A percentile compares a stretch with the other conserved stretches of the same genome.
Conservation (phyloP, 163 green algal genomes). For the Prototheca wickerhamii region DNA sequence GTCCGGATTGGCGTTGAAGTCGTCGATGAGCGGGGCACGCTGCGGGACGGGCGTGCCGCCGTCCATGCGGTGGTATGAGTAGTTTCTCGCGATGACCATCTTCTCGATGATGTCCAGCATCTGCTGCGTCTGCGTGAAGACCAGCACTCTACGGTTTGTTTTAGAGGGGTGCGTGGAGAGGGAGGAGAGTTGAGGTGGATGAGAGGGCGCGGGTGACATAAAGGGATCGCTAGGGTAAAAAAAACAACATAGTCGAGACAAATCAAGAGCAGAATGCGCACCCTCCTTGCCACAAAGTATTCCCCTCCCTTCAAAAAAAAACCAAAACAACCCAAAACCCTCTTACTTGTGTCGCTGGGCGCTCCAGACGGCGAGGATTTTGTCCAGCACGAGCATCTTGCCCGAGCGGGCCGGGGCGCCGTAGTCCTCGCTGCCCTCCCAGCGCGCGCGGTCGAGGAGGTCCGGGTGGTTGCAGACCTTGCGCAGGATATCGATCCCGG, state of each 20-base stretch:
- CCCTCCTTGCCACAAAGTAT: no score
- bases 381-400: conserved; percentile 51
- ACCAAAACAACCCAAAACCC: neutral
- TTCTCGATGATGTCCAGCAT: conserved; percentile 96
- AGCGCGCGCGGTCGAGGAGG: conserved; percentile 61
- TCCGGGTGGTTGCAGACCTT: conserved; percentile 99
- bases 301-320: neutral
- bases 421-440: conserved; percentile 39
- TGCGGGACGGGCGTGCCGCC: conserved; percentile 61
- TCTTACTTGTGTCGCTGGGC: conserved; percentile 29
- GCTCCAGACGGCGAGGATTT: conserved; percentile 32
- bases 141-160: conserved; percentile 36
- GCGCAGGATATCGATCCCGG: conserved; percentile 89
- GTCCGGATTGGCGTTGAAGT: conserved; percentile 79
- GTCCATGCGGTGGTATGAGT: conserved; percentile 84
- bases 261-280: no score
- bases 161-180: no score
- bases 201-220: no score
- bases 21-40: conserved; percentile 72
- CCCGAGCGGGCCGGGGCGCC: conserved; percentile 39
- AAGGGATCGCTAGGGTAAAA: no score
- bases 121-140: conserved; percentile 93
- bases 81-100: conserved; percentile 12
- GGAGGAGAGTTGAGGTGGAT: no score
- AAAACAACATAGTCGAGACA: no score